phyloP scores from a whole-genome alignment of 257 asterid species.

The Echites panduratus region DNA sequence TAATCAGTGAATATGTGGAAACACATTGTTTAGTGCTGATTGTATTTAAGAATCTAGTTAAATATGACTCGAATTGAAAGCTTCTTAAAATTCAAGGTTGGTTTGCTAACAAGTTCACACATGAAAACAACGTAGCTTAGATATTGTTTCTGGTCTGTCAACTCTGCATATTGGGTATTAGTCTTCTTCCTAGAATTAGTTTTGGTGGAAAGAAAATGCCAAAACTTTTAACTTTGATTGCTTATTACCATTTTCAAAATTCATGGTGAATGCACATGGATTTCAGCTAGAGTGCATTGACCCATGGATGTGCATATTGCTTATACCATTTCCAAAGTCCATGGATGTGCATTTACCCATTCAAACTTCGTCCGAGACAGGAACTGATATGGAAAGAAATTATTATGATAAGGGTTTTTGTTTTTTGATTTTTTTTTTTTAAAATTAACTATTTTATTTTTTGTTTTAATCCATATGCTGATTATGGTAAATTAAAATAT shows the following conservation, averaged over 20 bases:
- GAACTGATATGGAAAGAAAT: background rate
- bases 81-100: background rate
- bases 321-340: background rate
- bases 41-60: background rate
- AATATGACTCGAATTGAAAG: background rate
- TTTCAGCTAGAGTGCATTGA: background rate
- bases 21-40: background rate
- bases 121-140: background rate
- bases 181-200: background rate
- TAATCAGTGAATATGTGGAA: background rate
- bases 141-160: background rate
- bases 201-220: background rate
- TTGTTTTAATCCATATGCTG: background rate
- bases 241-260: background rate
- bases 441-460: background rate
- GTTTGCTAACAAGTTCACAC: background rate
- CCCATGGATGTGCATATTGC: background rate
- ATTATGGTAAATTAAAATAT: background rate
- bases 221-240: background rate
- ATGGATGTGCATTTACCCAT: background rate
- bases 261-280: background rate
- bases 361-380: background rate
- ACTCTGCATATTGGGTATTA: background rate
- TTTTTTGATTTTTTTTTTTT: too few relatives aligned
- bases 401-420: background rate